Evolutionary conservation across 371 early-diverging fungal genomes (phyloP).

Genomic region (Smittium culicis): DNA sequence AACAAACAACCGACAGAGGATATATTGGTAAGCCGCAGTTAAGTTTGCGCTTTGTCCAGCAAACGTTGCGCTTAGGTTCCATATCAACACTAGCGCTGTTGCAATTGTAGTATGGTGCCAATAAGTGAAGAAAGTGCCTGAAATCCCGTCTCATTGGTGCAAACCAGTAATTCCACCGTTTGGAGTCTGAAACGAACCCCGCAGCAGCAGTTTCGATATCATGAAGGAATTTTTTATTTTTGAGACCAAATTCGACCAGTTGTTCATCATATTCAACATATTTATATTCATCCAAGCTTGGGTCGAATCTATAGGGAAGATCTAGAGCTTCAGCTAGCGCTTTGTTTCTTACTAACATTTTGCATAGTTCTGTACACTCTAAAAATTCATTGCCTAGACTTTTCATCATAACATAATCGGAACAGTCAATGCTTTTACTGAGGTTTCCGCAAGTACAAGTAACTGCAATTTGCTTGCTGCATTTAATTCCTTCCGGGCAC

Average conservation of each 20-base stretch:
- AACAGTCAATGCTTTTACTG: slow-evolving; percentile 40
- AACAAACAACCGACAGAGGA: slow-evolving; percentile 17
- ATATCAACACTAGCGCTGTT: slow-evolving; percentile 51
- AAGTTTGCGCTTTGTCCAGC: slow-evolving; percentile 35
- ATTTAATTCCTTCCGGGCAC: slow-evolving; percentile 29
- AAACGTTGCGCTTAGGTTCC: slow-evolving; percentile 59
- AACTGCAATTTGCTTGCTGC: slow-evolving; percentile 35
- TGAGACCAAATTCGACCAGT: slow-evolving; percentile 43
- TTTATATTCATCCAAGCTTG: slow-evolving; percentile 18
- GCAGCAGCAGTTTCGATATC: slow-evolving; percentile 43
- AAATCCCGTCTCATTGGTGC: slow-evolving; percentile 49
- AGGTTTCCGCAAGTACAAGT: slow-evolving; percentile 61
- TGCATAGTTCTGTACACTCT: slow-evolving; percentile 55
- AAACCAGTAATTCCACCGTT: slow-evolving; percentile 38
- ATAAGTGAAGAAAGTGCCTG: slow-evolving; percentile 54
- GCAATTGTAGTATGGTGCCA: slow-evolving; percentile 47
- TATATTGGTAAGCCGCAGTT: slow-evolving; percentile 22
- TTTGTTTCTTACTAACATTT: slow-evolving; percentile 54
- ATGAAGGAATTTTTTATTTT: slow-evolving; percentile 42
- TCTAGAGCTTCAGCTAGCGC: slow-evolving; percentile 53
- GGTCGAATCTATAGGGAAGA: slow-evolving; percentile 33
- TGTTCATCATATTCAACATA: slow-evolving; percentile 43
- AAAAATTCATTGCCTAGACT: slow-evolving; percentile 34
- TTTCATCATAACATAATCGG: slow-evolving; percentile 36
- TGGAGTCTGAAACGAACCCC: slow-evolving; percentile 42